Base-by-base conservation (phyloP, 2,329 filamentous ascomycete genomes). In the Claviceps quebecensis region DNA sequence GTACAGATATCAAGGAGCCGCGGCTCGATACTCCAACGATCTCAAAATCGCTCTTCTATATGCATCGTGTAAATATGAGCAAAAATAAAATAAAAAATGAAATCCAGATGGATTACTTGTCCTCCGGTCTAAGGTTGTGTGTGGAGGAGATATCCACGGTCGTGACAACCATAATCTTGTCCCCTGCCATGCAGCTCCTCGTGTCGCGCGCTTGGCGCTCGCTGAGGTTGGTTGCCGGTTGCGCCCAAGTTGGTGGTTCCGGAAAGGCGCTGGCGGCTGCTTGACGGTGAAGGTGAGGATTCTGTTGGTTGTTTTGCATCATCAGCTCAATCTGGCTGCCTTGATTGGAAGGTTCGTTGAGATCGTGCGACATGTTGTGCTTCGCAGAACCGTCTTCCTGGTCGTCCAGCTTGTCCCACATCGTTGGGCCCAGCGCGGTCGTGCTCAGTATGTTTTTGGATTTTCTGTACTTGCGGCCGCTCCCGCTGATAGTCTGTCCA, bases 321-420 rank as follows among this genome's bases (percentile, higher is more conserved):
- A 64, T 55, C 23, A 65, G 56, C 56, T 65, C 63, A 23, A 65
- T 63, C 38, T 63, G 55, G 47, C 61, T 64, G 14, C 61, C 61
- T 2, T 59, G 57, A 3, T 61, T 57, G 0, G 56, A 57, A 1
- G 36, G 44, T 1, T 45, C 11, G 4, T 44, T 37, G 19, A 48
- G 48, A 4, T 52, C 48, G 9, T 50, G 48, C 1, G 36, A 48
- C 16, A 14, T 26, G 2, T 53, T 41, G 8, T 16, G 34, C 2
- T 36, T 44, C 11, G 43, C 46, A 5, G 13, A 40, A 3, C 2
- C 54, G 40, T 26, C 48, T 17, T 63, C 59, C 4, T 58, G 58
- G 14, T 64, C 63, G 2, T 65, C 63, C 17, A 63, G 26, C 50
- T 63, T 64, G 5, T 63, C 57, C 63, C 63, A 65, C 4, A 55